Evolutionary conservation across 306 rosid species (phyloP), one percentile per base, ranked within the genome.

Genomic region (Morella rubra): DNA sequence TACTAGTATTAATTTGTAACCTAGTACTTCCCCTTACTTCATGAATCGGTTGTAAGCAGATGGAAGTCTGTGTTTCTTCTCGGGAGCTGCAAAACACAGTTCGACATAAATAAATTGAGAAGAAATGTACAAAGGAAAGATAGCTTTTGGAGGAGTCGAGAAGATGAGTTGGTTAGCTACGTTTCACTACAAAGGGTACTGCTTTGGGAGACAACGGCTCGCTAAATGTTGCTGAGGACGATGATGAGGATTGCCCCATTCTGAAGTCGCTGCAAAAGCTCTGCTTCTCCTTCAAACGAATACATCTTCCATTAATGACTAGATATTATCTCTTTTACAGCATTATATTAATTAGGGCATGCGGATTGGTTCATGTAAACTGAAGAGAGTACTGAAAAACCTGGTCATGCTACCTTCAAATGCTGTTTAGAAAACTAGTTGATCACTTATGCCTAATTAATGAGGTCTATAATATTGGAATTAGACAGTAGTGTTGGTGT

Each of bases 1-100:
- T 16, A 18, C 20, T 53, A 52, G 56, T 52, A 52, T 32, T 27
- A 27, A 27, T 27, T 32, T 32, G 37, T 37, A 37, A 56, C 40
- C 2, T 46, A 22, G 64, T 1, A 37, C 14, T 49, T 69, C 67
- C 71, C 50, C 90, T 89, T 88, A 95, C 99, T 95, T 95, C 99
- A 95, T 95, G 90, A 95, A 95, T 72, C 99, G 93, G 70, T 95
- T 95, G 87, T 92, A 95, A 49, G 99, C 98, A 73, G 99, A 95
- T 45, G 99, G 99, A 12, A 95, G 93, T 46, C 98, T 86, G 77
- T 95, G 99, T 75, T 92, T 95, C 85, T 95, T 95, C 96, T 95
- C 99, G 71, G 99, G 99, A 51, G 99, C 99, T 95, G 83, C 55
- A 83, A 77, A 41, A 76, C 27, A n/a, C 1, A 27, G 61, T 24